Conservation (phyloP, 2,329 filamentous ascomycete genomes). For the Aspergillus neotritici region DNA sequence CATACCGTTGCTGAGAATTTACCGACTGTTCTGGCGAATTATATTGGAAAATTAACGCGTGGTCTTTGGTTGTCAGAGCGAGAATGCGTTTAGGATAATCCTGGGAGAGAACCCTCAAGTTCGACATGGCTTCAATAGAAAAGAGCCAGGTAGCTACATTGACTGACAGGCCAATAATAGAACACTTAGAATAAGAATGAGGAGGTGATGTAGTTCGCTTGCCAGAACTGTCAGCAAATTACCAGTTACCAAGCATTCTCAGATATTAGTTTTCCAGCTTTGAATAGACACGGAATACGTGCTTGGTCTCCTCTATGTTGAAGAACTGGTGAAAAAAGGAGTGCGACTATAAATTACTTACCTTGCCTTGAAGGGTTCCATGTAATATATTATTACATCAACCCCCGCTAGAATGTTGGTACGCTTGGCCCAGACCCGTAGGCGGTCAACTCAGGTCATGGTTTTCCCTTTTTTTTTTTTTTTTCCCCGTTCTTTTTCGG, state of each 20-base stretch:
- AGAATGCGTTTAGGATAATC: slow-evolving; percentile 84
- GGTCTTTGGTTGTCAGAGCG: slow-evolving; percentile 71
- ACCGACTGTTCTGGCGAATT: slow-evolving; percentile 57
- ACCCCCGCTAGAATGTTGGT: background rate
- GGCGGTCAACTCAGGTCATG: slow-evolving; percentile 1
- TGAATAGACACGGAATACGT: too few relatives aligned
- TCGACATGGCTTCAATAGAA: slow-evolving; percentile 42
- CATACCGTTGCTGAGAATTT: slow-evolving; percentile 31
- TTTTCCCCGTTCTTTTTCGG: slow-evolving; percentile 5
- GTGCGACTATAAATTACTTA: background rate
- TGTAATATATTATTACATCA: background rate
- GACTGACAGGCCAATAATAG: background rate
- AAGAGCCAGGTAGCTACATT: background rate
- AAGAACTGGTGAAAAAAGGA: background rate
- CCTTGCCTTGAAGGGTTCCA: background rate
- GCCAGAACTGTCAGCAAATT: too few relatives aligned
- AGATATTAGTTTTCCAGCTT: too few relatives aligned
- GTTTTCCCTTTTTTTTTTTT: slow-evolving; percentile 4
- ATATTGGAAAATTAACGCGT: slow-evolving; percentile 80
- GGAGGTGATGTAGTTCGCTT: too few relatives aligned
- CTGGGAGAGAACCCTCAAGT: slow-evolving; percentile 72
- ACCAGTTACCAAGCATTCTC: too few relatives aligned
- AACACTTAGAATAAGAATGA: background rate
- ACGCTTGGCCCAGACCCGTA: background rate
- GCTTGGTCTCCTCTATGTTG: background rate